Percentiles rank a stretch among this genome's conserved stretches.
phyloP scores from a whole-genome alignment of 108 stramenopile species.

The Skeletonema marinoi region DNA sequence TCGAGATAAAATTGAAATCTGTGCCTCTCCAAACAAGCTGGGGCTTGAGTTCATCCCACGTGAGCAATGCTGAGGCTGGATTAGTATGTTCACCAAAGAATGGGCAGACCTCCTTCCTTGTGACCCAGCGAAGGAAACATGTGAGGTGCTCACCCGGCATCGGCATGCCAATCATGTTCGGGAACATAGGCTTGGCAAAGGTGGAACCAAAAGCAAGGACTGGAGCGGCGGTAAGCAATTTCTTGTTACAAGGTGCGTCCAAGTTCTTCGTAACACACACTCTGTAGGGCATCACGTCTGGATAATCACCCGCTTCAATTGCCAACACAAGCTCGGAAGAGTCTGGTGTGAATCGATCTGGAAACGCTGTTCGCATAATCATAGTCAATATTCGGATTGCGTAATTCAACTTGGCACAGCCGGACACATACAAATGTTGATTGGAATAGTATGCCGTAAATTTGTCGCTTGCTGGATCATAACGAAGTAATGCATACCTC shows the following conservation, averaged over 20 bases:
- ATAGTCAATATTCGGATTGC: background rate
- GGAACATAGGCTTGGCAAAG: background rate
- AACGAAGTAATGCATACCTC: background rate
- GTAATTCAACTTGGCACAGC: background rate
- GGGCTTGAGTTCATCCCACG: constrained; percentile 17
- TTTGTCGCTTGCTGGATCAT: background rate
- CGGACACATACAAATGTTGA: background rate
- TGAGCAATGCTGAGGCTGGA: background rate
- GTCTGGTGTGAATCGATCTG: constrained; percentile 10
- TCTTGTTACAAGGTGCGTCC: background rate
- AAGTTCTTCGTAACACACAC: background rate
- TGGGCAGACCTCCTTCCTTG: background rate
- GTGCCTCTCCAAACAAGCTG: constrained; percentile 40
- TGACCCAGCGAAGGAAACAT: background rate
- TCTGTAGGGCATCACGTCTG: background rate
- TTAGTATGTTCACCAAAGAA: background rate
- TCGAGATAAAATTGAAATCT: constrained; percentile 16
- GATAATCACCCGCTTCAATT: background rate
- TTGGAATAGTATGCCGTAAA: background rate
- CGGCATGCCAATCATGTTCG: background rate
- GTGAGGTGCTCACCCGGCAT: background rate
- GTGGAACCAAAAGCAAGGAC: background rate
- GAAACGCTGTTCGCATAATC: background rate
- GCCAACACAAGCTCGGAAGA: background rate
- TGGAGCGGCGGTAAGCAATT: background rate